Evolutionary conservation across 2,329 filamentous ascomycete genomes (phyloP).

Genomic region (Colletotrichum eleusines): DNA sequence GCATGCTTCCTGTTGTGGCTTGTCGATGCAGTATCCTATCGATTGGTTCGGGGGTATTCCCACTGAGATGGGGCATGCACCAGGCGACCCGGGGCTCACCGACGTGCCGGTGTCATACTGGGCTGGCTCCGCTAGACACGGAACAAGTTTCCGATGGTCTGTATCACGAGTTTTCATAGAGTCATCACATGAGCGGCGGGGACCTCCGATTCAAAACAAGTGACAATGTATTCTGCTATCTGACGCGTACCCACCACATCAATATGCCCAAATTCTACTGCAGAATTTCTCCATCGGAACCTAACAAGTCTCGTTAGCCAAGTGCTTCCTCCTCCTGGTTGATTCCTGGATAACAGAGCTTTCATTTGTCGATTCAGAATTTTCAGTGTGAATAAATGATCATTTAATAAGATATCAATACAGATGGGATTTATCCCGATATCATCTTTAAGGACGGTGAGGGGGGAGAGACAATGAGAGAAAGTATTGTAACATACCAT

Average conservation of each 20-base stretch:
- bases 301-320: slow-evolving; percentile 4
- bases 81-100: background rate
- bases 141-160: background rate
- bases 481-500: slow-evolving; percentile 16
- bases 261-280: background rate
- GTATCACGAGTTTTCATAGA: background rate
- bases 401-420: slow-evolving; percentile 39
- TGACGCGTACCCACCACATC: background rate
- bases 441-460: slow-evolving; percentile 31
- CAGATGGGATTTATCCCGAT: slow-evolving; percentile 24
- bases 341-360: background rate
- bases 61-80: background rate
- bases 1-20: background rate
- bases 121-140: background rate
- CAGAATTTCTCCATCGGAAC: too few relatives aligned
- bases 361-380: slow-evolving; percentile 29
- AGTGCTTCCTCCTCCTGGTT: background rate
- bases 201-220: background rate
- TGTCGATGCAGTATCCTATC: background rate
- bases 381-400: slow-evolving; percentile 39
- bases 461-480: too few relatives aligned
- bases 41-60: slow-evolving; percentile 5
- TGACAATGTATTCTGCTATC: background rate
- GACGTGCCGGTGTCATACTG: slow-evolving; percentile 4
- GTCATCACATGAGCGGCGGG: background rate